These are phyloP conservation scores for Musa schizocarpa DNA, from an alignment of 176 grass and related monocot genomes.

Conservation along the genomic window DNA sequence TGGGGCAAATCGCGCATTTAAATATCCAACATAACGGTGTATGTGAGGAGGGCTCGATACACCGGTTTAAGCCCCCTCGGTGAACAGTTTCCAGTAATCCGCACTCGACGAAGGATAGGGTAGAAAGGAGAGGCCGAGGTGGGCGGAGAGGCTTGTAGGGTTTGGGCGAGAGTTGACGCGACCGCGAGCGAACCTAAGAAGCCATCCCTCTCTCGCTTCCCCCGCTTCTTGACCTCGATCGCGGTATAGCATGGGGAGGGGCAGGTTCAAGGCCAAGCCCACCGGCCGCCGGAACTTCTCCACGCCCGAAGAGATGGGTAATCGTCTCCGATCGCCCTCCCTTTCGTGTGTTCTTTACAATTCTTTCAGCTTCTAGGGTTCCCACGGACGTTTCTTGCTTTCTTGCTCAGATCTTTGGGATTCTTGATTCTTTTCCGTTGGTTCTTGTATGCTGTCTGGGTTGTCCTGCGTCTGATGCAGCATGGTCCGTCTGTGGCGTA, in stretches of 20 bases:
- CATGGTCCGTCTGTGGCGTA: neutral
- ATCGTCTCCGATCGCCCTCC: neutral
- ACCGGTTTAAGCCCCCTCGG: too few relatives aligned
- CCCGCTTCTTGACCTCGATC: neutral
- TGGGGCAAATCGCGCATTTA: too few relatives aligned
- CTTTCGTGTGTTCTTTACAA: neutral
- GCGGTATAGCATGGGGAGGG: neutral
- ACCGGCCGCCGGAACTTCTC: slow-evolving; percentile 12
- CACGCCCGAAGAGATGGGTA: slow-evolving; percentile 3
- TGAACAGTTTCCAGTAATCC: too few relatives aligned
- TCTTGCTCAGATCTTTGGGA: neutral
- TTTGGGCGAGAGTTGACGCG: neutral
- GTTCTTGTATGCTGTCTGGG: neutral
- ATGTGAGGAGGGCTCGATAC: too few relatives aligned
- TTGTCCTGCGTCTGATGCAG: neutral
- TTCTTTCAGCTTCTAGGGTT: neutral
- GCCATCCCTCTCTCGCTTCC: neutral
- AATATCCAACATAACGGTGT: too few relatives aligned
- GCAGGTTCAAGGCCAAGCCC: slow-evolving; percentile 9
- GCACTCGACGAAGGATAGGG: neutral
- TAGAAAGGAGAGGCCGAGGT: too few relatives aligned
- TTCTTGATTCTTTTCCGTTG: neutral
- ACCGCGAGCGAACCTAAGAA: neutral
- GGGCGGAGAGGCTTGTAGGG: neutral
- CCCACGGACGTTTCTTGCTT: neutral